phyloP scores from a whole-genome alignment of 352 stramenopile genomes.

The Phytophthora lateralis region DNA sequence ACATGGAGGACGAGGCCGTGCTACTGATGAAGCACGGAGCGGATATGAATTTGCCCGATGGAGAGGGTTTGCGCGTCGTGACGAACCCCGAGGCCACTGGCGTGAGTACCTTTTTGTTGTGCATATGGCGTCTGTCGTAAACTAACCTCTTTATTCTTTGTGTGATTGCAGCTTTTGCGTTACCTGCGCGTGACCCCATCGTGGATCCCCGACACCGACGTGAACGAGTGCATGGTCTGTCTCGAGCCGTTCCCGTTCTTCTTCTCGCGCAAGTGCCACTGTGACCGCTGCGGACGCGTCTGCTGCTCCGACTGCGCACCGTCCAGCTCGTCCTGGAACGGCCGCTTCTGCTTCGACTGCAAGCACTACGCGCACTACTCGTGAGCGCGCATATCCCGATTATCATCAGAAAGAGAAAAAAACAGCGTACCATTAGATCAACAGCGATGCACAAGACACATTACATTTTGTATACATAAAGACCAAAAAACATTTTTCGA shows the following conservation, averaged over 20 bases:
- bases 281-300: slow-evolving; percentile 73
- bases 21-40: slow-evolving; percentile 67
- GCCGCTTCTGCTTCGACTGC: slow-evolving; percentile 79
- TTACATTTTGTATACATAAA: slow-evolving; percentile 20
- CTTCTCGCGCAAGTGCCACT: slow-evolving; percentile 77
- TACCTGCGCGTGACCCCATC: slow-evolving; percentile 61
- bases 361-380: slow-evolving; percentile 70
- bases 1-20: slow-evolving; percentile 65
- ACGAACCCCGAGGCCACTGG: slow-evolving; percentile 61
- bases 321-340: slow-evolving; percentile 72
- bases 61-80: slow-evolving; percentile 59
- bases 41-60: slow-evolving; percentile 75
- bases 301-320: slow-evolving; percentile 79
- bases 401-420: not conserved
- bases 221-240: slow-evolving; percentile 76
- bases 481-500: not conserved
- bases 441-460: slow-evolving; percentile 1
- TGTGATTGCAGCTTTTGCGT: slow-evolving; percentile 47
- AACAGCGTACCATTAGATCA: slow-evolving; percentile 15
- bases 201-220: slow-evolving; percentile 65
- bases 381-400: slow-evolving; percentile 22
- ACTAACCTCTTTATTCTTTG: slow-evolving; percentile 6
- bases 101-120: slow-evolving; percentile 37
- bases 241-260: slow-evolving; percentile 71
- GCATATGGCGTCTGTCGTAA: not conserved